Percentiles rank a stretch among this genome's conserved stretches.
phyloP scores from a whole-genome alignment of 2,329 filamentous ascomycete genomes.

The Sporothrix globosa region DNA sequence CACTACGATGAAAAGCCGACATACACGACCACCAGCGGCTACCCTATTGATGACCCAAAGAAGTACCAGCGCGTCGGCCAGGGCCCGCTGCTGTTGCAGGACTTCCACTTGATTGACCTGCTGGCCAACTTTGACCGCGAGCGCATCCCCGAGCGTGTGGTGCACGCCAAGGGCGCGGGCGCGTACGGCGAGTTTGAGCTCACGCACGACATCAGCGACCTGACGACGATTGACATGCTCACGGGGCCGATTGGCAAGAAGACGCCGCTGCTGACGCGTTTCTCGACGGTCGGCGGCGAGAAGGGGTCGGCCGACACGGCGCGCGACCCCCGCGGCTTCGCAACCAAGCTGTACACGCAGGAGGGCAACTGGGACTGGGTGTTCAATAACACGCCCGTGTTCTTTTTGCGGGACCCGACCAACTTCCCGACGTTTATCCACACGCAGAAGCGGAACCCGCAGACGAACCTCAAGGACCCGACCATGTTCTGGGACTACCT shows the following conservation, averaged over 20 bases:
- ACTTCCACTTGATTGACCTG: slow-evolving; percentile 67
- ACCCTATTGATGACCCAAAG: slow-evolving; percentile 56
- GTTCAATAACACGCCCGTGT: slow-evolving; percentile 75
- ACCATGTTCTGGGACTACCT: slow-evolving; percentile 66
- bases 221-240: slow-evolving; percentile 33
- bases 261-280: slow-evolving; percentile 69
- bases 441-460: slow-evolving; percentile 75
- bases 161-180: slow-evolving; percentile 40
- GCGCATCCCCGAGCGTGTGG: slow-evolving; percentile 39
- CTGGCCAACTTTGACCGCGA: slow-evolving; percentile 57
- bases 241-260: slow-evolving; percentile 40
- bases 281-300: slow-evolving; percentile 75
- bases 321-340: slow-evolving; percentile 75
- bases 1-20: slow-evolving; percentile 61
- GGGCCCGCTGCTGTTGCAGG: slow-evolving; percentile 64
- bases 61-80: slow-evolving; percentile 39
- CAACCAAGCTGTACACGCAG: slow-evolving; percentile 72
- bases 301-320: slow-evolving; percentile 76
- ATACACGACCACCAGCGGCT: slow-evolving; percentile 64
- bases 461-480: slow-evolving; percentile 69
- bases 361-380: slow-evolving; percentile 76
- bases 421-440: slow-evolving; percentile 78
- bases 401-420: slow-evolving; percentile 73
- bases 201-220: slow-evolving; percentile 37
- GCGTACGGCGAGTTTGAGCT: slow-evolving; percentile 40